Evolutionary conservation across 179 eudicot species (phyloP).

Genomic region (Camellia oleifera): DNA sequence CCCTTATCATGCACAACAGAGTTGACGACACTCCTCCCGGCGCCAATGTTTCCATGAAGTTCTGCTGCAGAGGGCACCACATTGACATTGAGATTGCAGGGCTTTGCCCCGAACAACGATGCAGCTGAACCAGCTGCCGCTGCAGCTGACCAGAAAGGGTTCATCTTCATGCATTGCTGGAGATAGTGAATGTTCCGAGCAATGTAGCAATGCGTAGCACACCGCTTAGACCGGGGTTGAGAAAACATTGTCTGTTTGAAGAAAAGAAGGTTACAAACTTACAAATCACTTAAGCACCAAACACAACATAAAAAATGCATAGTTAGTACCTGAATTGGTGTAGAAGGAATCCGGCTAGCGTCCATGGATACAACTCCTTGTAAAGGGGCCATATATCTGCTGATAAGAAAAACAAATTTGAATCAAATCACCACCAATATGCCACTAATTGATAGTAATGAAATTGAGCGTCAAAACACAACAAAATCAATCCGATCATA

Average conservation of each 20-base stretch:
- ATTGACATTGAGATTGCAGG: constrained; percentile 61
- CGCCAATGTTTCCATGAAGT: constrained; percentile 38
- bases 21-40: constrained; percentile 36
- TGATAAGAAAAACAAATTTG: constrained; percentile 15
- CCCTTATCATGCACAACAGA: constrained; percentile 60
- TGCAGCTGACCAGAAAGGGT: constrained; percentile 74
- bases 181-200: constrained; percentile 63
- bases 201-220: constrained; percentile 84
- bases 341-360: constrained; percentile 62
- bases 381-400: constrained; percentile 92
- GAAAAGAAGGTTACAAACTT: not conserved
- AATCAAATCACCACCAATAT: too few species aligned
- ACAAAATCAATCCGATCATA: constrained; percentile 30
- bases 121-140: constrained; percentile 60
- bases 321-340: constrained; percentile 64
- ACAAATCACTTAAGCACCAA: not conserved
- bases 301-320: not conserved
- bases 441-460: not conserved
- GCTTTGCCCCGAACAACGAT: constrained; percentile 69
- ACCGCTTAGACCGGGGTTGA: constrained; percentile 80
- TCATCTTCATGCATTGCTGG: constrained; percentile 78
- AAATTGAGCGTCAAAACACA: not conserved
- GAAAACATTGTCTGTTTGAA: constrained; percentile 49
- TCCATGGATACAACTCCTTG: constrained; percentile 97
- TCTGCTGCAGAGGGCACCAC: constrained; percentile 71